phyloP scores from a whole-genome alignment of 1,139 yeast species.

The Saccharomyces hybrid region DNA sequence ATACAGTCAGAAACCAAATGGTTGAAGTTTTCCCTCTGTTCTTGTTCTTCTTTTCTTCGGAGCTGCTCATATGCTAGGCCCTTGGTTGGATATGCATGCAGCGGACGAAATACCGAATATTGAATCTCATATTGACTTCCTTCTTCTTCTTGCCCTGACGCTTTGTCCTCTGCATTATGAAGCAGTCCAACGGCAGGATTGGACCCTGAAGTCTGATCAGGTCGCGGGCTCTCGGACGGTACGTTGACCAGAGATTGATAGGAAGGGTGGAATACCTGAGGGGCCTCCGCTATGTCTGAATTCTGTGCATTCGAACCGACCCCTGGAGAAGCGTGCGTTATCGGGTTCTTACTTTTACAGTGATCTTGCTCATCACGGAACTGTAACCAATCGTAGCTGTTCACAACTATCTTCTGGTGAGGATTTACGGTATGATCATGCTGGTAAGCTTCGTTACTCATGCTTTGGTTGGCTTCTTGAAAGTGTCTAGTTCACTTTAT shows the following conservation, averaged over 20 bases:
- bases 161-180: background rate
- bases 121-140: conserved; percentile 34
- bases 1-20: conserved; percentile 35
- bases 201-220: background rate
- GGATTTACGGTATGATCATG: conserved; percentile 10
- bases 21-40: background rate
- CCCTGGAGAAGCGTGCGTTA: background rate
- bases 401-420: conserved; percentile 14
- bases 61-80: background rate
- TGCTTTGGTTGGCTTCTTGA: background rate
- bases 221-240: background rate
- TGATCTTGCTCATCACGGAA: conserved; percentile 15
- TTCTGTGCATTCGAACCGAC: background rate
- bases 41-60: background rate
- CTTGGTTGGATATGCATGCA: conserved; percentile 19
- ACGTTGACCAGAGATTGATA: background rate
- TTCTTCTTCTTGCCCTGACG: background rate
- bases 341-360: conserved; percentile 1
- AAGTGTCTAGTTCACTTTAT: background rate
- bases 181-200: conserved; percentile 1
- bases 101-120: conserved; percentile 45
- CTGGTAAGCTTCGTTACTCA: background rate
- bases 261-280: background rate
- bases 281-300: background rate
- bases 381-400: conserved; percentile 19